phyloP scores from a whole-genome alignment of 768 basidiomycete species.

The Auriscalpium vulgare region DNA sequence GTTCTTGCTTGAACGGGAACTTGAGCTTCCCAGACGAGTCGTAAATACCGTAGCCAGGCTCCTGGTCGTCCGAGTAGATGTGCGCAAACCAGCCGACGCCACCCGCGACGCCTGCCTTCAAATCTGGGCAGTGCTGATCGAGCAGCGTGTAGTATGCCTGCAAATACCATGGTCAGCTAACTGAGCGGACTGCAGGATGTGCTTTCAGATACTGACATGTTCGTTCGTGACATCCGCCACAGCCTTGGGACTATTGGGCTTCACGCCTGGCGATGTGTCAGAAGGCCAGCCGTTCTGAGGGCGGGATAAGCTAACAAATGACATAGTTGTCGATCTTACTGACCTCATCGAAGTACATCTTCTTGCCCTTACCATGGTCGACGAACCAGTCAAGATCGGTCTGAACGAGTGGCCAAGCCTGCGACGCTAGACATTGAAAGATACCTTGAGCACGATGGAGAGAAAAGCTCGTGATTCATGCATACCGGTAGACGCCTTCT shows the following conservation, averaged over 20 bases:
- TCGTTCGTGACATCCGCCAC: conserved; percentile 58
- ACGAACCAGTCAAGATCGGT: conserved; percentile 63
- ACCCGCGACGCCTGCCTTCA: conserved; percentile 52
- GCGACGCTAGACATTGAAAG: conserved; percentile 31
- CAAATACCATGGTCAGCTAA: conserved; percentile 32
- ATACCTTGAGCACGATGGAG: background rate
- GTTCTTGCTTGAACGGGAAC: conserved; percentile 57
- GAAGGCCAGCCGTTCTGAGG: conserved; percentile 75
- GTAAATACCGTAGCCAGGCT: conserved; percentile 68
- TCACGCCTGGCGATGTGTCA: conserved; percentile 46
- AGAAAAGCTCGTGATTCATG: background rate
- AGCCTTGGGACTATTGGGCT: conserved; percentile 57
- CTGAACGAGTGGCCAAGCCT: conserved; percentile 56
- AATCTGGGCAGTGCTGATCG: conserved; percentile 51
- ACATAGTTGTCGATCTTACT: conserved; percentile 44
- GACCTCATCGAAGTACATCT: conserved; percentile 69
- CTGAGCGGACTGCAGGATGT: conserved; percentile 36
- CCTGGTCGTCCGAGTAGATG: conserved; percentile 60
- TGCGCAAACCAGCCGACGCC: conserved; percentile 81
- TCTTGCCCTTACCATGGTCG: conserved; percentile 55
- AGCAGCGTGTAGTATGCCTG: conserved; percentile 59
- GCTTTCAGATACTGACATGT: conserved; percentile 24
- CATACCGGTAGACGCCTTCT: conserved; percentile 47
- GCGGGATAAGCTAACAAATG: conserved; percentile 40
- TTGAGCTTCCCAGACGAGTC: conserved; percentile 39